Percentiles rank a stretch among this genome's conserved stretches.
Conservation (phyloP, 2,329 filamentous ascomycete species). For the Pseudogymnoascus sp. region DNA sequence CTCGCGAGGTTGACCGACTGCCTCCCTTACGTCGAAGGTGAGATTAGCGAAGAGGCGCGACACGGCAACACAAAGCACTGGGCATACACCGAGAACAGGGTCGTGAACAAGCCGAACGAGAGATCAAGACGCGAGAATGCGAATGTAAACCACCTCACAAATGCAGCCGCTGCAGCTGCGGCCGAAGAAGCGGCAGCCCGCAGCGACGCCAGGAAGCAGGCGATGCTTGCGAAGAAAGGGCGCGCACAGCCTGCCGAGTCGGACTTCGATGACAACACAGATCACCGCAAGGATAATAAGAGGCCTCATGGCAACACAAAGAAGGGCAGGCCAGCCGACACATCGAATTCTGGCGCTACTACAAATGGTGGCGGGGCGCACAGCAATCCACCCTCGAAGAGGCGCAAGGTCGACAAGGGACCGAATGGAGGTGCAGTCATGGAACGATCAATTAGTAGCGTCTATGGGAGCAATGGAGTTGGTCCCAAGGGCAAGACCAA, state of each 20-base stretch:
- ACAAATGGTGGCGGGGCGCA: conserved; percentile 45
- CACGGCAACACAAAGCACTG: conserved; percentile 88
- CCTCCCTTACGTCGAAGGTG: conserved; percentile 75
- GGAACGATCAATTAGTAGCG: conserved; percentile 61
- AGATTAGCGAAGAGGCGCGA: conserved; percentile 91
- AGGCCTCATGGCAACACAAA: conserved; percentile 54
- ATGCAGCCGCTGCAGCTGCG: conserved; percentile 66
- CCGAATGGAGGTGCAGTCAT: conserved; percentile 42
- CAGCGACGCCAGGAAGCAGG: conserved; percentile 78
- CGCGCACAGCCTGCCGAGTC: conserved; percentile 53
- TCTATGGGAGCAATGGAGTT: conserved; percentile 40
- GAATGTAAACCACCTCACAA: conserved; percentile 57
- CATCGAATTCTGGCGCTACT: conserved; percentile 49
- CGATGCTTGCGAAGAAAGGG: conserved; percentile 64
- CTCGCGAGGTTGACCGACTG: conserved; percentile 77
- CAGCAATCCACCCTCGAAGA: conserved; percentile 54
- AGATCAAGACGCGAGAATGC: conserved; percentile 71
- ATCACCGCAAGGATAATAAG: conserved; percentile 52
- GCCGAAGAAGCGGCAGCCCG: conserved; percentile 78
- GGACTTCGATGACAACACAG: conserved; percentile 65
- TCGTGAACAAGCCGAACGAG: conserved; percentile 56
- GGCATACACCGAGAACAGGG: conserved; percentile 85
- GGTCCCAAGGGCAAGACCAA: conserved; percentile 48
- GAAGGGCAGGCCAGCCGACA: conserved; percentile 53
- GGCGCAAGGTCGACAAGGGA: conserved; percentile 71